Evolutionary conservation across 148 eudicot genomes (phyloP), one percentile per base, ranked within the genome.

Genomic region (Nyssa sinensis): DNA sequence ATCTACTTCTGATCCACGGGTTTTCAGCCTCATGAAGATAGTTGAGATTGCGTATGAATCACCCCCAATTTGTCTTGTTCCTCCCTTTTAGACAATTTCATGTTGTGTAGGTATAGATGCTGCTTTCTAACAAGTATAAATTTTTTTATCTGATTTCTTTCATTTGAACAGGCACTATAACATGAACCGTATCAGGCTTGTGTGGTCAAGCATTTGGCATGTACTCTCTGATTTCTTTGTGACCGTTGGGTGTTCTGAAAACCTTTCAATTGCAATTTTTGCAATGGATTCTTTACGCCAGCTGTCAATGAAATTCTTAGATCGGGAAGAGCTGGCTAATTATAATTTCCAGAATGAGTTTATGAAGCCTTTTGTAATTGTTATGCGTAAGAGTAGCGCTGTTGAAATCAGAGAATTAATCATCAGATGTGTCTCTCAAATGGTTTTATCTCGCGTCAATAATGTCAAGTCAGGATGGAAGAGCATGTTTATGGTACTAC

Each of bases 231-330:
- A 93, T 63, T 96, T 93, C 81, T 96, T 96, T 69, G 91, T 96
- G 71, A 86, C 89, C 23, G 88, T 96, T 82, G 99, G 99, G 65
- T 96, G 98, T 77, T 93, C 99, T 47, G 98, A 86, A 68, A 96
- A 96, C 68, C 88, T 96, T 70, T 91, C 99, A 13, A 93, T 96
- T 74, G 95, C 99, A 70, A 96, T 96, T 65, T 93, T 96, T 79
- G 99, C 98, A 21, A 93, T 96, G 99, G 99, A 96, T 77, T 96
- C 99, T 53, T 84, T 96, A 75, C 94, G 99, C 63, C 99, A 93
- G 69, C 66, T 96, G 37, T 96, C 99, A 13, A 96, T 93, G 99
- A 96, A 96, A 74, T 96, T 96, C 82, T 74, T 96, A 90, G 99
- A 96, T 74, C 87, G 98, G 67, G 99, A 96, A 87, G 99, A 96